Conservation (phyloP, 495 filamentous ascomycete species). For the Penicillium diatomitis region DNA sequence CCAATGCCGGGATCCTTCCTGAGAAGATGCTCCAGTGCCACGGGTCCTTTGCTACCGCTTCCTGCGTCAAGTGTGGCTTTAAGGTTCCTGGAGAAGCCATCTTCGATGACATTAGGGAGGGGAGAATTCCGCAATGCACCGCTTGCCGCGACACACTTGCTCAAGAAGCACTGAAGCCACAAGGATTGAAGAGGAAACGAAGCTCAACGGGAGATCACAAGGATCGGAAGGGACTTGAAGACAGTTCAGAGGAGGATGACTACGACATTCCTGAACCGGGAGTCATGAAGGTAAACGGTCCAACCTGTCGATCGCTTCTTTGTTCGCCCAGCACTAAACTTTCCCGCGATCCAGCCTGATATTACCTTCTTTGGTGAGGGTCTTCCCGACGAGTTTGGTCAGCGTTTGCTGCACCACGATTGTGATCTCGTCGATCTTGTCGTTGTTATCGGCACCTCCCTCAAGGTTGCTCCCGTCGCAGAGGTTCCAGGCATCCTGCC, state of each 20-base stretch:
- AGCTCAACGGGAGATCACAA: constrained; percentile 49
- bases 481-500: constrained; percentile 81
- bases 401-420: constrained; percentile 70
- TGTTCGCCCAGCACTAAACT: not conserved
- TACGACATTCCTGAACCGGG: constrained; percentile 64
- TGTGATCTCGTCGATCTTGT: constrained; percentile 77
- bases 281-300: constrained; percentile 69
- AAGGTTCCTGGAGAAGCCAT: constrained; percentile 68
- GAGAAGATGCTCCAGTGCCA: constrained; percentile 95
- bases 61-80: constrained; percentile 74
- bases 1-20: constrained; percentile 68
- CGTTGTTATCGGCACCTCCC: constrained; percentile 91
- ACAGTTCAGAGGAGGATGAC: constrained; percentile 64
- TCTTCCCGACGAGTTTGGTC: constrained; percentile 76
- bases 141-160: constrained; percentile 31
- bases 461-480: constrained; percentile 91
- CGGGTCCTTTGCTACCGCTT: constrained; percentile 87
- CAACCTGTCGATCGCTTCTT: not conserved
- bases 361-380: constrained; percentile 84
- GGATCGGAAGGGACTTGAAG: constrained; percentile 43
- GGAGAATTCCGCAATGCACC: constrained; percentile 52
- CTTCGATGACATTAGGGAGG: constrained; percentile 67
- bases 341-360: constrained; percentile 50
- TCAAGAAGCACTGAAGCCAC: constrained; percentile 30
- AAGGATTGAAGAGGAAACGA: constrained; percentile 67